Percentiles rank a stretch among this genome's conserved stretches.
These are phyloP conservation scores for Plenodomus biglobosus DNA, from an alignment of 2,329 filamentous ascomycete species.

Conservation along the genomic window DNA sequence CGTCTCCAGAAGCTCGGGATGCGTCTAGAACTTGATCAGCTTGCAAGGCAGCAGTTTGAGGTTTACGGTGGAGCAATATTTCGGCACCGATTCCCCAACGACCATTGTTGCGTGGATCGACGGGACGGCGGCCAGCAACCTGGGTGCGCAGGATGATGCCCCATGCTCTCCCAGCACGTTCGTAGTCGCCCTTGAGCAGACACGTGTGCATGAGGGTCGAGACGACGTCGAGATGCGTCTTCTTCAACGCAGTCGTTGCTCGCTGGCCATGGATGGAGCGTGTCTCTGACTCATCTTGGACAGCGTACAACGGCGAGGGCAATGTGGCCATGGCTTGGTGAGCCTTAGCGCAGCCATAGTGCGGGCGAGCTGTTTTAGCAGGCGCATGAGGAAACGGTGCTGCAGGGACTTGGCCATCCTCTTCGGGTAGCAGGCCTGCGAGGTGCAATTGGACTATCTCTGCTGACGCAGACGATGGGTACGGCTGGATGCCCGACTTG, in stretches of 20 bases:
- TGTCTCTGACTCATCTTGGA: conserved; percentile 17
- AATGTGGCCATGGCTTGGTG: conserved; percentile 47
- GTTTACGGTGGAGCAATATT: conserved; percentile 66
- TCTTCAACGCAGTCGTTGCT: conserved; percentile 40
- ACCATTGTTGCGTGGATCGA: conserved; percentile 69
- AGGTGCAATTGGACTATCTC: conserved; percentile 40
- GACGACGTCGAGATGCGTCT: conserved; percentile 66
- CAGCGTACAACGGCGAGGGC: conserved; percentile 47
- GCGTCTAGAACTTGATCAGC: not conserved
- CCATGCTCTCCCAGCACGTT: conserved; percentile 73
- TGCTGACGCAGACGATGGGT: conserved; percentile 19
- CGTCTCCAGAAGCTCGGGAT: conserved; percentile 2
- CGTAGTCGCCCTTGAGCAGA: conserved; percentile 69
- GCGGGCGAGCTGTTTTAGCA: conserved; percentile 17
- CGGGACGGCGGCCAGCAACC: conserved; percentile 53
- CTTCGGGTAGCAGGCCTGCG: conserved; percentile 46
- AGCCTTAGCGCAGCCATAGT: conserved; percentile 24
- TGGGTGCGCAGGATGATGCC: conserved; percentile 68
- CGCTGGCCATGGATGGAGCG: conserved; percentile 11
- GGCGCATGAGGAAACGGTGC: conserved; percentile 51
- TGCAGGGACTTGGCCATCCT: conserved; percentile 43
- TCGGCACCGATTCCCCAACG: conserved; percentile 86
- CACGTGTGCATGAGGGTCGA: conserved; percentile 71
- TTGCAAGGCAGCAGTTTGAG: conserved; percentile 1
- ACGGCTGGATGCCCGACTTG: conserved; percentile 12